Evolutionary conservation across 306 rosid species (phyloP), one percentile per base, ranked within the genome.

Genomic region (Canavalia ensiformis): DNA sequence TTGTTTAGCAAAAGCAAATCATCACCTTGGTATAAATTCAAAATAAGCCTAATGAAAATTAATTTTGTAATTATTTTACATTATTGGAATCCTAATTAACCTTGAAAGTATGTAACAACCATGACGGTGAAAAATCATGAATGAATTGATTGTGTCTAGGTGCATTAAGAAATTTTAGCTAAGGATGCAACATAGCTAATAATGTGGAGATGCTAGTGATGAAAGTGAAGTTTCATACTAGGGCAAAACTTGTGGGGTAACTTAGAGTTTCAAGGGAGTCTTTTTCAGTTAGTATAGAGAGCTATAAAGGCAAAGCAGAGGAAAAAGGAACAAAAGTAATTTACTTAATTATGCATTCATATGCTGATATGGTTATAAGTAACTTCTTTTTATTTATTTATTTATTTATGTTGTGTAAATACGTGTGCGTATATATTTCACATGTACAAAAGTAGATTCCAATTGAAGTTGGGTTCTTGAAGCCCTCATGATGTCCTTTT

Each of bases 401-500:
- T 18, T 18, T 18, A 18, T 18, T 18, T 18, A 18, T 18, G 25
- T 18, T 18, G 25, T 0, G 25, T 18, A 18, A 18, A 18, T 18
- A 18, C 25, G 25, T 18, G 25, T 18, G 25, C 25, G 25, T 18
- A 18, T 18, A 18, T 18, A 18, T 18, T 18, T 18, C 25, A 18
- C 25, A 18, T 18, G 25, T 18, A 18, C 25, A 42, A 67, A 76
- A 65, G 47, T 62, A 73, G 68, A 67, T 74, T 52, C 62, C 46
- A 37, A 60, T 46, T 49, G 42, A 72, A 81, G 50, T 70, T 35
- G 73, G 67, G 65, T 63, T 44, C 33, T 60, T 68, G 72, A 9
- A 13, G 4, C 59, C 68, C 72, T 81, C 85, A 88, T 88, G 58
- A 90, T 90, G 83, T 64, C 2, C 7, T 59, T 81, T 91, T 84